Percentiles rank a stretch among this genome's conserved stretches.
phyloP scores from a whole-genome alignment of 179 eudicot genomes.

The Camellia oleifera region DNA sequence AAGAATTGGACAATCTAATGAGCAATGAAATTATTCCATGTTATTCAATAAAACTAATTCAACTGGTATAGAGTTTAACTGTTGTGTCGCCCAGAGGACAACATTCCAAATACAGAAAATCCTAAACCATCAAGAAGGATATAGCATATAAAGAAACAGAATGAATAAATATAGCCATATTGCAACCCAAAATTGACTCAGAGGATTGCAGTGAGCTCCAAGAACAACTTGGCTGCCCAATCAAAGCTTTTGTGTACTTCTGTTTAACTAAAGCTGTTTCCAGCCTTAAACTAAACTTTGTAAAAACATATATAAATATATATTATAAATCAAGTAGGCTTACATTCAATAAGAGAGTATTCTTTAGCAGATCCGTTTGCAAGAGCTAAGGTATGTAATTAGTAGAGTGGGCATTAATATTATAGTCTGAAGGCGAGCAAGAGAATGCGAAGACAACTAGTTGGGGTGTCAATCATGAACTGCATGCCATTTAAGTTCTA shows the following conservation, averaged over 20 bases:
- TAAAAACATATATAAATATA: not conserved
- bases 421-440: not conserved
- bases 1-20: conserved; percentile 7
- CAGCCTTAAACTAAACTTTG: not conserved
- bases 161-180: not conserved
- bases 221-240: not conserved
- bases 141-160: not conserved
- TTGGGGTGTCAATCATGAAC: not conserved
- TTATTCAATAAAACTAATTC: not conserved
- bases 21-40: not conserved
- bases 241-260: not conserved
- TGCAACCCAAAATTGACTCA: not conserved
- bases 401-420: not conserved
- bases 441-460: not conserved
- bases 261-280: not conserved
- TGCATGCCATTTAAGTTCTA: not conserved
- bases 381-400: not conserved
- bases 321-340: not conserved
- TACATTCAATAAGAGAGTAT: not conserved
- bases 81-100: not conserved
- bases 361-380: not conserved
- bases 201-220: conserved; percentile 4
- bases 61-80: not conserved
- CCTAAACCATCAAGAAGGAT: not conserved
- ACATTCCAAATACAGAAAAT: not conserved